A percentile compares a stretch with the other conserved stretches of the same genome.
Conservation (phyloP, 768 basidiomycete genomes). For the Termitomyces sp. region DNA sequence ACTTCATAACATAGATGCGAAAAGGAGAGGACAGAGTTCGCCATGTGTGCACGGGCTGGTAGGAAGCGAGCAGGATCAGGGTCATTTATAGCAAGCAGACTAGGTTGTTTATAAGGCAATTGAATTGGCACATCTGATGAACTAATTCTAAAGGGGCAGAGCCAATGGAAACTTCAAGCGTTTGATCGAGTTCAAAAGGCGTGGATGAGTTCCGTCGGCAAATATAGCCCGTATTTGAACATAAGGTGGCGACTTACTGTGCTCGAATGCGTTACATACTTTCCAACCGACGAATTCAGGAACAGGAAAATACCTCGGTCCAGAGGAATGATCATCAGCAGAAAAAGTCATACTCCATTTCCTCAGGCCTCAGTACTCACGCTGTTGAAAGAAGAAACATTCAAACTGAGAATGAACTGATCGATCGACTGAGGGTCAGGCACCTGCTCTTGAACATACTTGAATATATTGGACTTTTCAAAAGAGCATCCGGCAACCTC, state of each 20-base stretch:
- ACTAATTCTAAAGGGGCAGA: not conserved
- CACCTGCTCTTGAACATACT: not conserved
- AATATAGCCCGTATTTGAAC: not conserved
- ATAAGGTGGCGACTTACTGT: not conserved
- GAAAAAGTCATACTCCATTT: not conserved
- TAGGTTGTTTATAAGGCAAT: not conserved
- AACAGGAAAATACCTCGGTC: not conserved
- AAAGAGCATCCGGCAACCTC: not conserved
- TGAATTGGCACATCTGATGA: not conserved
- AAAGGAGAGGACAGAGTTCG: conserved; percentile 26
- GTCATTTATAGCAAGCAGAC: not conserved
- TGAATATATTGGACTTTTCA: not conserved
- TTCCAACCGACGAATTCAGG: not conserved
- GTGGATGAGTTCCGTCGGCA: not conserved
- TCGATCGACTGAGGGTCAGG: not conserved
- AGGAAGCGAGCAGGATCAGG: not conserved
- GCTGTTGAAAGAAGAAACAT: not conserved
- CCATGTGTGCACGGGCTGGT: not conserved
- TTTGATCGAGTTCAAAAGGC: not conserved
- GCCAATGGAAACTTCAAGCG: not conserved
- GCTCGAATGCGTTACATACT: not conserved
- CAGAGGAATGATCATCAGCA: not conserved
- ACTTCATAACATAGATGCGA: conserved; percentile 29
- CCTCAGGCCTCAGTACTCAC: not conserved
- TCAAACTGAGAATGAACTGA: not conserved